A percentile compares a stretch with the other conserved stretches of the same genome.
Evolutionary conservation across 2,329 filamentous ascomycete genomes (phyloP).

Genomic region (Leptographium radiaticola): DNA sequence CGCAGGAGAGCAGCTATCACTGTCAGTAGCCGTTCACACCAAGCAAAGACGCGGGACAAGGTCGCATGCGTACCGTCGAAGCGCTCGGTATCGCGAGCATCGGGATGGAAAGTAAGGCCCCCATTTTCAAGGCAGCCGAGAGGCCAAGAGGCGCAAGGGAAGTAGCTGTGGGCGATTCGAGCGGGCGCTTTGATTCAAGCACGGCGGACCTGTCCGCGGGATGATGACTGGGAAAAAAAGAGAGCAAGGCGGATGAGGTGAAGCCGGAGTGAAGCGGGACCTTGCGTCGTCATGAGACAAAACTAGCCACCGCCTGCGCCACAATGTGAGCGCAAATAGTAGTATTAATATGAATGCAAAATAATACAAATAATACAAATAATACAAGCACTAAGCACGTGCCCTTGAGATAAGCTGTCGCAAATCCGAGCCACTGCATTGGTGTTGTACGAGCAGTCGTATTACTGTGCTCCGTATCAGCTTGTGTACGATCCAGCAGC

Average conservation of each 20-base stretch:
- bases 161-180: neutral
- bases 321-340: too few relatives aligned
- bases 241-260: neutral
- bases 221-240: neutral
- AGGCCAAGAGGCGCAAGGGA: neutral
- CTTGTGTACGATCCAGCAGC: neutral
- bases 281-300: neutral
- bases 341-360: too few relatives aligned
- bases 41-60: too few relatives aligned
- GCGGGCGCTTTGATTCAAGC: neutral
- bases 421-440: neutral
- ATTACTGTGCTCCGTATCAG: neutral
- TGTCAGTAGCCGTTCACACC: neutral
- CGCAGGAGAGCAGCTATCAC: constrained; percentile 7
- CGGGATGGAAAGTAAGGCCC: constrained; percentile 79
- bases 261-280: too few relatives aligned
- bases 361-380: too few relatives aligned
- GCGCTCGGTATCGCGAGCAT: constrained; percentile 78
- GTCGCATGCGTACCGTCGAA: constrained; percentile 54
- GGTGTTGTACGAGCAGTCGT: neutral
- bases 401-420: neutral
- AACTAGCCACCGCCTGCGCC: too few relatives aligned
- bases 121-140: constrained; percentile 44
- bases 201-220: neutral
- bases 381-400: too few relatives aligned